These are phyloP conservation scores for Fusarium sp. DNA, from an alignment of 2,329 filamentous ascomycete species.

Conservation along the genomic window DNA sequence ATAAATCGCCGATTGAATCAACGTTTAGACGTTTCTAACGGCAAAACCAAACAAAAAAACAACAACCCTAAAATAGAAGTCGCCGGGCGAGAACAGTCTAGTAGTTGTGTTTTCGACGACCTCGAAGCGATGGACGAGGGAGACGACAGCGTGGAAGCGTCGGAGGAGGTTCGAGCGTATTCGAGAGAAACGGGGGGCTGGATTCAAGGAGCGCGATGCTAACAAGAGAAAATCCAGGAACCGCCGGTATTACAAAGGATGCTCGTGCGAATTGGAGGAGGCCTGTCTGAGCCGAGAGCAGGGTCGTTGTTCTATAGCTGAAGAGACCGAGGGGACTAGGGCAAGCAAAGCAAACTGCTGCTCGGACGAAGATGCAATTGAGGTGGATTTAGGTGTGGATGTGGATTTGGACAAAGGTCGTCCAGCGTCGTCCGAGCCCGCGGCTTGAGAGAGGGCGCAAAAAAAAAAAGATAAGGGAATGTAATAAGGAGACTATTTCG, in stretches of 20 bases:
- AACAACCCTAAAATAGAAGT: slow-evolving; percentile 14
- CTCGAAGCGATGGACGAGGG: slow-evolving; percentile 15
- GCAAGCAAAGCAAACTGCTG: slow-evolving; percentile 35
- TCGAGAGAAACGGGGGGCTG: slow-evolving; percentile 34
- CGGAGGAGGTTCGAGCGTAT: slow-evolving; percentile 30
- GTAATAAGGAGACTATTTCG: slow-evolving; percentile 30
- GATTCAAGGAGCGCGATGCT: slow-evolving; percentile 41
- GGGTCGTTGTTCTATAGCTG: slow-evolving; percentile 28
- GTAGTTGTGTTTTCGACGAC: slow-evolving; percentile 22
- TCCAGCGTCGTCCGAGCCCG: slow-evolving; percentile 43
- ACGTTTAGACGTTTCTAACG: slow-evolving; percentile 29
- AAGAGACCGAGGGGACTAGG: slow-evolving; percentile 24
- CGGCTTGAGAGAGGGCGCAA: slow-evolving; percentile 35
- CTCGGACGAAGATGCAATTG: slow-evolving; percentile 37
- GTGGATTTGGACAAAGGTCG: slow-evolving; percentile 33
- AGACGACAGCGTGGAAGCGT: slow-evolving; percentile 32
- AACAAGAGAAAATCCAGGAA: slow-evolving; percentile 43
- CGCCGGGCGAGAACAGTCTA: slow-evolving; percentile 16
- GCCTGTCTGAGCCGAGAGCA: slow-evolving; percentile 31
- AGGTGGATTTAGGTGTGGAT: slow-evolving; percentile 28
- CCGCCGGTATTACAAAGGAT: slow-evolving; percentile 48
- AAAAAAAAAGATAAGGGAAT: slow-evolving; percentile 34
- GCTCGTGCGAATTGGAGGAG: slow-evolving; percentile 40
- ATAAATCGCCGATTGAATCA: slow-evolving; percentile 23
- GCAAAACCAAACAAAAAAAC: slow-evolving; percentile 30